Base-by-base conservation (phyloP, 2,329 filamentous ascomycete genomes). In the Chalara sp. region DNA sequence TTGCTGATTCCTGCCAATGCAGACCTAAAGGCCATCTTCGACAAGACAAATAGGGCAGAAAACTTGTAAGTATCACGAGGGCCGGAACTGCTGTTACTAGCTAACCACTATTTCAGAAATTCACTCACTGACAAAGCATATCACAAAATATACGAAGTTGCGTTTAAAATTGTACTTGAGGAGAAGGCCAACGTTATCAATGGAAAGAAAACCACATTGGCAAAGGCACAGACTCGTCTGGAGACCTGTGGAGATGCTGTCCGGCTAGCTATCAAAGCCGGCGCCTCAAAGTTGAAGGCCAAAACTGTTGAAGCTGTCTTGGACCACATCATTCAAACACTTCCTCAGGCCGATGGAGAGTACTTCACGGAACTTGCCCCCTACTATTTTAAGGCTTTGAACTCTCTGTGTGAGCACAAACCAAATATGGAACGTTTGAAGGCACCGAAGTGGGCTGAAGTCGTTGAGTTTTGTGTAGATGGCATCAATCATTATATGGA, bases 391-490 rank as follows among this genome's bases (percentile, higher is more conserved):
- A 95, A 88, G 70, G 79, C 83, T 21, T 71, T 99, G 57, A 73
- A 79, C 5, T 75, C 79, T 31, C 69, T 96, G 3, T 76, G 97
- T 13, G 80, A 82, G 41, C 80, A 87, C 60, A 80, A 82, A 44
- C 78, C 88, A 13, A 89, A 95, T 65, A 82, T 87, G 31, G 95
- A 97, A 67, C 84, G 90, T 61, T 73, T 97, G 10, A 78, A 81
- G 8, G 72, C 72, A 21, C 74, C 80, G 11, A 76, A 55, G 32
- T 67, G 65, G 62, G 11, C 56, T 32, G 54, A 60, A 10, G 48
- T 59, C 11, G 58, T 65, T 13, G 60, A 65, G n/a, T 64, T 97
- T 61, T 87, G 88, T 58, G 72, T 84, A 48, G 72, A 79, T 32
- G 73, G 75, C n/a, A 73, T 96, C 35, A 70, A 72, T 13, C 67